Evolutionary conservation across 345 rosid species (phyloP).

Genomic region (Ceriops tagal): DNA sequence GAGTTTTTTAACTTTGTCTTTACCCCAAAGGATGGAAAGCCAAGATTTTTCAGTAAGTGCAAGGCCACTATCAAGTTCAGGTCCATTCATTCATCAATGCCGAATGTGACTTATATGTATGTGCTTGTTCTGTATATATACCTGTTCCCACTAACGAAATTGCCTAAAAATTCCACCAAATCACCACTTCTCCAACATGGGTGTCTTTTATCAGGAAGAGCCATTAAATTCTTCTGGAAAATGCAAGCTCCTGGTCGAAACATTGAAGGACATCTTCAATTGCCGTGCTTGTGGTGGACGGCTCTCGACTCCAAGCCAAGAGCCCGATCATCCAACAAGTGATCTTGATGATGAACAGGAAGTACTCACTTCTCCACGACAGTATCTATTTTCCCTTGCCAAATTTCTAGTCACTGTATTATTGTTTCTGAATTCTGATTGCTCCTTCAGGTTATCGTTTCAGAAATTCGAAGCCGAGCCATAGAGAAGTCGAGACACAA

Average conservation of each 20-base stretch:
- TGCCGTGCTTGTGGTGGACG: conserved; percentile 38
- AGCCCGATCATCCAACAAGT: conserved; percentile 34
- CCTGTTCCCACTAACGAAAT: neutral
- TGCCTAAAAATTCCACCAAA: neutral
- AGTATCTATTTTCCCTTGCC: neutral
- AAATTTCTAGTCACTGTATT: neutral
- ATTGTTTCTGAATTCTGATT: neutral
- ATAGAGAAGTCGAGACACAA: conserved; percentile 75
- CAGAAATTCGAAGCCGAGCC: conserved; percentile 61
- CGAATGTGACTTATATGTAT: conserved; percentile 13
- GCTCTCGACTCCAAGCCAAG: conserved; percentile 34
- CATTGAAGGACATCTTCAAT: conserved; percentile 49
- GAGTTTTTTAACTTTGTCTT: conserved; percentile 44
- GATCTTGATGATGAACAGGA: conserved; percentile 50
- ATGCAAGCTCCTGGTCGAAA: conserved; percentile 44
- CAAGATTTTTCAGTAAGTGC: conserved; percentile 35
- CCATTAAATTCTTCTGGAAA: conserved; percentile 33
- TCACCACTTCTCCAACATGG: conserved; percentile 31
- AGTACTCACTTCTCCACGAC: conserved; percentile 24
- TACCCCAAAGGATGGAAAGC: conserved; percentile 47
- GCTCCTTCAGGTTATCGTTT: conserved; percentile 52
- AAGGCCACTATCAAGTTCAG: conserved; percentile 35
- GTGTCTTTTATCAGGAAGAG: conserved; percentile 54
- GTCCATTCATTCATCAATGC: conserved; percentile 31
- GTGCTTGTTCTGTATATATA: too few relatives aligned